Evolutionary conservation across 2,329 filamentous ascomycete genomes (phyloP).

Genomic region (Gaeumannomyces tritici): DNA sequence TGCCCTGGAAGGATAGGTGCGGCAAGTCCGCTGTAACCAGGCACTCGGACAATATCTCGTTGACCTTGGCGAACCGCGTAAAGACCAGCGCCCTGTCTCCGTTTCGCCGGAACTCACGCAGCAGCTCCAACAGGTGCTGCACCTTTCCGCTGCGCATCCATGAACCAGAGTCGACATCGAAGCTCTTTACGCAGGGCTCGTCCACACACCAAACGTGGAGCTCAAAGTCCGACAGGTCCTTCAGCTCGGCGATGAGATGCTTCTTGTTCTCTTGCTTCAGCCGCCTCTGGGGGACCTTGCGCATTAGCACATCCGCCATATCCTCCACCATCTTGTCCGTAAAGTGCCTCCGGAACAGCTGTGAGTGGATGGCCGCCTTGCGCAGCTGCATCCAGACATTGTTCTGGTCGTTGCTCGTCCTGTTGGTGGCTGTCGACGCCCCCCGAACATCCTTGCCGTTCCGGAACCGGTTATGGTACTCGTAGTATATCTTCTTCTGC

Average conservation of each 20-base stretch:
- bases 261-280: slow-evolving; percentile 40
- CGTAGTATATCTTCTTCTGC: slow-evolving; percentile 66
- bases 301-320: slow-evolving; percentile 64
- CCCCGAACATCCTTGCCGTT: slow-evolving; percentile 44
- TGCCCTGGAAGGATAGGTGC: slow-evolving; percentile 81
- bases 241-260: slow-evolving; percentile 46
- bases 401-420: slow-evolving; percentile 44
- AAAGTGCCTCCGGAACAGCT: slow-evolving; percentile 78
- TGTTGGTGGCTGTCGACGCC: slow-evolving; percentile 13
- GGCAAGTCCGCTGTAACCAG: slow-evolving; percentile 62
- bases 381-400: slow-evolving; percentile 85
- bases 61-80: slow-evolving; percentile 83
- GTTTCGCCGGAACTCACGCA: slow-evolving; percentile 63
- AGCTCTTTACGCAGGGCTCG: slow-evolving; percentile 42
- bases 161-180: slow-evolving; percentile 39
- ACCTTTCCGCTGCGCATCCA: slow-evolving; percentile 72
- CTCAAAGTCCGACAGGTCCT: slow-evolving; percentile 52
- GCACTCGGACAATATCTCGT: slow-evolving; percentile 82
- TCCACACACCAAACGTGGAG: slow-evolving; percentile 57
- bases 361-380: slow-evolving; percentile 83
- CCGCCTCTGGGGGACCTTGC: slow-evolving; percentile 49
- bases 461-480: slow-evolving; percentile 53
- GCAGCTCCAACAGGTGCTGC: slow-evolving; percentile 64
- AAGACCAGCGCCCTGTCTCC: slow-evolving; percentile 87
- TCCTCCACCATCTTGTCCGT: slow-evolving; percentile 63